A percentile compares a stretch with the other conserved stretches of the same genome.
Conservation (phyloP, 345 rosid genomes). For the Salix brachista region DNA sequence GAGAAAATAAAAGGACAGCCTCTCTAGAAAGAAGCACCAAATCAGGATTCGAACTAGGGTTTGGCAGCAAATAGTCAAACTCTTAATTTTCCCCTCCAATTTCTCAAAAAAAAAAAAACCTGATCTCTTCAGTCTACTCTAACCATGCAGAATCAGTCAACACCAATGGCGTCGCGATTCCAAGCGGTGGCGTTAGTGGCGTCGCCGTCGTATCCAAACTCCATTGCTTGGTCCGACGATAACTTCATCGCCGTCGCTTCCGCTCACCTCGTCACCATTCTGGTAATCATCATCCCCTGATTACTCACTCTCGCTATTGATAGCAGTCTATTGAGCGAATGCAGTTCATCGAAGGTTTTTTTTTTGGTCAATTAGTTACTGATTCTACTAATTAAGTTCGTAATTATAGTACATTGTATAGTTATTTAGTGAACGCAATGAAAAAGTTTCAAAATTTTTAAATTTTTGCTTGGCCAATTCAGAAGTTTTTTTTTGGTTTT, state of each 20-base stretch:
- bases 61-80: too few relatives aligned
- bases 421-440: neutral
- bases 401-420: neutral
- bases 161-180: constrained; percentile 65
- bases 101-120: neutral
- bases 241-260: constrained; percentile 85
- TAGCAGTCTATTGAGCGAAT: neutral
- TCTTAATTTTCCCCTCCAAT: neutral
- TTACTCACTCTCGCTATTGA: neutral
- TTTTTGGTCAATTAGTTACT: neutral
- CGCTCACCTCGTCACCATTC: constrained; percentile 75
- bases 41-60: neutral
- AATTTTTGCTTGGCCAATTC: too few relatives aligned
- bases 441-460: neutral
- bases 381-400: neutral
- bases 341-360: neutral
- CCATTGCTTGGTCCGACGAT: constrained; percentile 92
- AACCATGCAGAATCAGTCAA: neutral
- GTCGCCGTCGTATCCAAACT: constrained; percentile 68
- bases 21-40: neutral
- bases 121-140: neutral
- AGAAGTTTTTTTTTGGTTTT: too few relatives aligned
- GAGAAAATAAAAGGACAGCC: neutral
- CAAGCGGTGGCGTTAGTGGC: constrained; percentile 75
- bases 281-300: constrained; percentile 33